A percentile compares a stretch with the other conserved stretches of the same genome.
These are phyloP conservation scores for Cladosporium sp. DNA, from an alignment of 2,329 filamentous ascomycete species.

Conservation along the genomic window DNA sequence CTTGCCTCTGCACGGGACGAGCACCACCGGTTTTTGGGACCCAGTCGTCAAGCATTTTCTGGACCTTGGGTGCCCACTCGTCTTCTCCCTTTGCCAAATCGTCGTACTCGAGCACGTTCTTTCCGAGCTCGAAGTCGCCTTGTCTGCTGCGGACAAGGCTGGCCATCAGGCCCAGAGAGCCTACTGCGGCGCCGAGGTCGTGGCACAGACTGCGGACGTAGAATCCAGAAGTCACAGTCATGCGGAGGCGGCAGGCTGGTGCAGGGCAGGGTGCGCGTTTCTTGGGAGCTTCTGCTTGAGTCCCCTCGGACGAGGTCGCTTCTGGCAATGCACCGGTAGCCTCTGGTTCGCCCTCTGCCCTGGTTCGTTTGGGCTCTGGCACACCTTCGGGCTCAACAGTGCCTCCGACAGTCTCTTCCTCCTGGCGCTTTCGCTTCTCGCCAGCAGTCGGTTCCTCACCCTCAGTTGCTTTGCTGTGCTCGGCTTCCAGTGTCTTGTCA, in stretches of 20 bases:
- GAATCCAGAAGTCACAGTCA: slow-evolving; percentile 93
- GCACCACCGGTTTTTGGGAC: slow-evolving; percentile 1
- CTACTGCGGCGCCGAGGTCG: slow-evolving; percentile 78
- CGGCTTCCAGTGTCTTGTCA: slow-evolving; percentile 25
- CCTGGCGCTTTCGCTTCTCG: slow-evolving; percentile 30
- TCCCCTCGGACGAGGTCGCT: slow-evolving; percentile 5
- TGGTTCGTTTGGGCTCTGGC: slow-evolving; percentile 36
- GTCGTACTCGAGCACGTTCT: slow-evolving; percentile 72
- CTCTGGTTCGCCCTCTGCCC: slow-evolving; percentile 24
- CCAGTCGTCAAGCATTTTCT: slow-evolving; percentile 51
- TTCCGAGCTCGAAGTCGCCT: slow-evolving; percentile 68
- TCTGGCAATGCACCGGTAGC: slow-evolving; percentile 13
- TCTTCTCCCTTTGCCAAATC: slow-evolving; percentile 72
- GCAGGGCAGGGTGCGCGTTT: slow-evolving; percentile 35
- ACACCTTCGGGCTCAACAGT: slow-evolving; percentile 9
- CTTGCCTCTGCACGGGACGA: slow-evolving; percentile 10
- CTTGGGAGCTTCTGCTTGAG: slow-evolving; percentile 5
- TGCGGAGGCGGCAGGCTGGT: slow-evolving; percentile 74
- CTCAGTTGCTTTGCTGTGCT: slow-evolving; percentile 11
- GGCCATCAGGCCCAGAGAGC: slow-evolving; percentile 80
- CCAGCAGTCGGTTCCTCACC: slow-evolving; percentile 15
- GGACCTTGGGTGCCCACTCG: slow-evolving; percentile 74
- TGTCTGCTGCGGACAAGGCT: slow-evolving; percentile 76
- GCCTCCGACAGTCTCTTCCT: slow-evolving; percentile 19
- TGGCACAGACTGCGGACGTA: slow-evolving; percentile 93